A percentile compares a stretch with the other conserved stretches of the same genome.
Evolutionary conservation across 164 flowering plant genomes (phyloP).

Genomic region (Stephania japonica): DNA sequence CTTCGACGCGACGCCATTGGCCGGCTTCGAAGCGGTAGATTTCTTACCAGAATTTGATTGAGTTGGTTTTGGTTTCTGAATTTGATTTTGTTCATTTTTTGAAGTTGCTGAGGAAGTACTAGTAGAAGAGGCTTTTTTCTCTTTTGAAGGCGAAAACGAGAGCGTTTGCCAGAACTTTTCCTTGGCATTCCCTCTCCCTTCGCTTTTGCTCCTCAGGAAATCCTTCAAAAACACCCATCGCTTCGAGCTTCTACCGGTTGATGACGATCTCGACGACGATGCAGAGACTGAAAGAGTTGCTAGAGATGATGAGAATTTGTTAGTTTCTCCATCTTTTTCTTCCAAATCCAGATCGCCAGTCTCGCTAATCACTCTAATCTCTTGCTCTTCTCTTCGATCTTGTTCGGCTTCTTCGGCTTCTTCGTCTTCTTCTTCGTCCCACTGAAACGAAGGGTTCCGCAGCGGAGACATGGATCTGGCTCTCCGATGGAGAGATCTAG

Average conservation of each 20-base stretch:
- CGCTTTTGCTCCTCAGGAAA: slow-evolving; percentile 44
- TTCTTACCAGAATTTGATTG: slow-evolving; percentile 7
- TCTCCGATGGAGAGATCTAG: slow-evolving; percentile 46
- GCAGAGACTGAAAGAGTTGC: slow-evolving; percentile 36
- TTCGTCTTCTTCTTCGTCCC: slow-evolving; percentile 25
- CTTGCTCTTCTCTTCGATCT: slow-evolving; percentile 10
- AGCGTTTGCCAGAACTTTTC: slow-evolving; percentile 32
- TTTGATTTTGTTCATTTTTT: slow-evolving; percentile 2
- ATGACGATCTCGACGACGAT: slow-evolving; percentile 36
- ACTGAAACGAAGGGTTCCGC: slow-evolving; percentile 21
- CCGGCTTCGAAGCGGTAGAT: slow-evolving; percentile 11
- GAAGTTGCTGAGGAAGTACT: neutral
- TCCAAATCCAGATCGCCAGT: slow-evolving; percentile 7
- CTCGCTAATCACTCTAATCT: neutral
- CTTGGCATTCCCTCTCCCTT: slow-evolving; percentile 36
- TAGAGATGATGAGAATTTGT: slow-evolving; percentile 10
- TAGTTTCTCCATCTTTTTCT: slow-evolving; percentile 12
- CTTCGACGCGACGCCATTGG: slow-evolving; percentile 27
- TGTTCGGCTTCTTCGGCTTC: too few species aligned
- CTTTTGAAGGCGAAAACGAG: slow-evolving; percentile 22
- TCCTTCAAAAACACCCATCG: slow-evolving; percentile 40
- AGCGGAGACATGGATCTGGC: slow-evolving; percentile 62
- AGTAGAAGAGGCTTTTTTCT: too few species aligned
- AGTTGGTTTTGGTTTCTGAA: slow-evolving; percentile 13
- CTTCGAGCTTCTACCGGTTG: slow-evolving; percentile 33